Conservation (phyloP, 2,329 filamentous ascomycete species). For the Lecanicillium sp. region DNA sequence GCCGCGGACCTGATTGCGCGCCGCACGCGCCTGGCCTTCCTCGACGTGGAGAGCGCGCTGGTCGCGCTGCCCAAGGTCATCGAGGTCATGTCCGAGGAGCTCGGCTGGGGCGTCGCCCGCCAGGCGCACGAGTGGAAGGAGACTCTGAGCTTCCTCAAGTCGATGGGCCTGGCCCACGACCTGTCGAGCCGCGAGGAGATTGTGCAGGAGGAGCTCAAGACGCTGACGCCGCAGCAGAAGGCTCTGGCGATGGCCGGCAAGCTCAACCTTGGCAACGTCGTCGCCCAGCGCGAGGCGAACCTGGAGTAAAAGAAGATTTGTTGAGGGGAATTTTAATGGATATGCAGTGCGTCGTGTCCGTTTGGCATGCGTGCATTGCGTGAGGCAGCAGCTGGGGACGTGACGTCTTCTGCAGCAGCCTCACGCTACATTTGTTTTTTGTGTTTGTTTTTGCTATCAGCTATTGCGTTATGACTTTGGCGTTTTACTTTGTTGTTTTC, state of each 20-base stretch:
- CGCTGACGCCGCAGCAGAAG: conserved; percentile 7
- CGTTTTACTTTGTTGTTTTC: neutral
- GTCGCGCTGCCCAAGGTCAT: conserved; percentile 64
- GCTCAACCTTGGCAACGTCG: conserved; percentile 12
- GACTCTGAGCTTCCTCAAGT: conserved; percentile 37
- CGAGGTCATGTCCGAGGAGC: conserved; percentile 65
- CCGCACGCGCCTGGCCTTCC: conserved; percentile 66
- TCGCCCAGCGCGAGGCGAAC: conserved; percentile 8
- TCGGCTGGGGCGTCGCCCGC: conserved; percentile 55
- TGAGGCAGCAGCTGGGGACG: no score
- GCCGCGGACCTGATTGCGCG: conserved; percentile 66
- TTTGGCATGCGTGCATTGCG: neutral
- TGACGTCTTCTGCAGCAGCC: neutral
- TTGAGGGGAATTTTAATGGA: neutral
- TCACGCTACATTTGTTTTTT: no score
- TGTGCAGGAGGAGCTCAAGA: conserved; percentile 3
- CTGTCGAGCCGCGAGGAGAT: conserved; percentile 24
- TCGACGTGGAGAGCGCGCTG: conserved; percentile 66
- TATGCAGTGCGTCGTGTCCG: neutral
- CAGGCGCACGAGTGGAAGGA: conserved; percentile 53
- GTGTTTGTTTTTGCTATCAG: neutral
- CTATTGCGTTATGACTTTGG: neutral
- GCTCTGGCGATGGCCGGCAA: conserved; percentile 6
- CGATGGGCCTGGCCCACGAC: conserved; percentile 34
- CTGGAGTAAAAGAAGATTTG: neutral